Evolutionary conservation across 1,284 basidiomycete species (phyloP), one percentile per base, ranked within the genome.

Genomic region (Tetrapyrgos nigripes): DNA sequence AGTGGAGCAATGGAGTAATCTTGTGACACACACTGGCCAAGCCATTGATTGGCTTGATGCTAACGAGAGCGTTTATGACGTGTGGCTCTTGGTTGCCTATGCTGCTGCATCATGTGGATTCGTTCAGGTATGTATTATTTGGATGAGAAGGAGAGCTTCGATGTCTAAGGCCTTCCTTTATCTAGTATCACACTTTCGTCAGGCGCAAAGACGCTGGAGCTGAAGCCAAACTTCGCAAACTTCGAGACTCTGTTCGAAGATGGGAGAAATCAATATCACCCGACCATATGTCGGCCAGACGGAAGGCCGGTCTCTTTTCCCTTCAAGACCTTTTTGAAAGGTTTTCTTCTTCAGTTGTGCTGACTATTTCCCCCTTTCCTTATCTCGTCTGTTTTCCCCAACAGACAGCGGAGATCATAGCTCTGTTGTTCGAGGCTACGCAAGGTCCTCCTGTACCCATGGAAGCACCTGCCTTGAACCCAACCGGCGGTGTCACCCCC

Each of bases 401-500:
- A 17, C 74, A 98, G 89, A 97, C 95, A 1, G 89, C 92, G 24
- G 95, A 96, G 75, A 94, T 97, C 60, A 96, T 97, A 67, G 85
- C 91, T 24, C 81, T 98, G 21, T 82, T 98, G 24, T 97, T 94
- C 74, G 94, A 97, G 77, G 90, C 94, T 29, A 94, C 94, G 26
- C 89, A 93, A 74, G 86, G 91, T 37, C 86, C 88, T 9, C 78
- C 79, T 10, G 70, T 81, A 55, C 81, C 84, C 1, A 72, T 85
- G 53, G 87, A 88, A 71, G 75, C 80, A 19, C 85, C 88, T 14
- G 78, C 81, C 27, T 77, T 91, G 59, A 92, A 91, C 66, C 91
- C 91, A 6, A 91, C 90, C 0, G 84, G 86, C 47, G 91, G 89
- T 33, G 88, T 91, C 23, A 85, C 76, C 58, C 79, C 73, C 43